A percentile compares a stretch with the other conserved stretches of the same genome.
Evolutionary conservation across 2,329 filamentous ascomycete genomes (phyloP).

Genomic region (Fusarium floridanum): DNA sequence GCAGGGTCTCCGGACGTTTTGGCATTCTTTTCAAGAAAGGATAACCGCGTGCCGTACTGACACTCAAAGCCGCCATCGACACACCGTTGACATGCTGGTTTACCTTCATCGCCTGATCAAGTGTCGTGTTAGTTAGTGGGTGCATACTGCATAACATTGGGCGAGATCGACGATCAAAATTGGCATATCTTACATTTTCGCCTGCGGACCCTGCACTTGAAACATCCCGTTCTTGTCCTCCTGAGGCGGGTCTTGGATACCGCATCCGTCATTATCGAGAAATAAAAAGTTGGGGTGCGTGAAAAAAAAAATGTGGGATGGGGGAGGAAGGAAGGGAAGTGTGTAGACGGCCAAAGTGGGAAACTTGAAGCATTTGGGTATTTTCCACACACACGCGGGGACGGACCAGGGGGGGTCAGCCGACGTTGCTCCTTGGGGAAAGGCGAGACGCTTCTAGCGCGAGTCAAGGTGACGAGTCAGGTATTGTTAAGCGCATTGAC

Average conservation of each 20-base stretch:
- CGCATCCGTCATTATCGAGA: constrained; percentile 30
- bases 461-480: constrained; percentile 17
- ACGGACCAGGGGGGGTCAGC: background rate
- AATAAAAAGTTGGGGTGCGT: background rate
- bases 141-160: background rate
- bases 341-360: constrained; percentile 28
- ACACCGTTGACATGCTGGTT: constrained; percentile 63
- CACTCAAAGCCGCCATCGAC: constrained; percentile 60
- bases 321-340: constrained; percentile 6
- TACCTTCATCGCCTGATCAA: constrained; percentile 62
- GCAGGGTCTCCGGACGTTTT: constrained; percentile 51
- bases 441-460: constrained; percentile 17
- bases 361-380: constrained; percentile 40
- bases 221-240: constrained; percentile 59
- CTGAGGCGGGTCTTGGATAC: constrained; percentile 43
- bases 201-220: constrained; percentile 62
- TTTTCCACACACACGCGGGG: background rate
- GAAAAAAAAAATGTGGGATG: constrained; percentile 12
- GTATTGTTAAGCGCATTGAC: constrained; percentile 27
- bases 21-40: constrained; percentile 63
- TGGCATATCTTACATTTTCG: constrained; percentile 57
- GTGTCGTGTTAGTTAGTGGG: constrained; percentile 12
- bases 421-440: constrained; percentile 32
- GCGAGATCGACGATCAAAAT: background rate
- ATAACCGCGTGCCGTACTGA: constrained; percentile 61